These are phyloP conservation scores for Hippophae tibetana DNA, from an alignment of 306 rosid species.

Conservation along the genomic window DNA sequence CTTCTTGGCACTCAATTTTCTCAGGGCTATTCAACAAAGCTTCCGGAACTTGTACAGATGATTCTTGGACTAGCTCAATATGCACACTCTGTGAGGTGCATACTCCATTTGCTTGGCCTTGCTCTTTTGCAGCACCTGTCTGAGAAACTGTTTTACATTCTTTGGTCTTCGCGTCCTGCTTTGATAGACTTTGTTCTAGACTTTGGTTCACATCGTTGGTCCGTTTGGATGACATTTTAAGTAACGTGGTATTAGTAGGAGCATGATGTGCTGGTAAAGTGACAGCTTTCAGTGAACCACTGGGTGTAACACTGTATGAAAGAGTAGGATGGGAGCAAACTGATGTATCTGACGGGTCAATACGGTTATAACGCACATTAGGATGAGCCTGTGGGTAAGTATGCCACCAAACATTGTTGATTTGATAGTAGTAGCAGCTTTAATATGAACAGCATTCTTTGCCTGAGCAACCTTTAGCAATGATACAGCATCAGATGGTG, in stretches of 20 bases:
- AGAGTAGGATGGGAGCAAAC: constrained; percentile 14
- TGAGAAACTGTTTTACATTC: constrained; percentile 3
- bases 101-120: constrained; percentile 15
- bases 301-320: constrained; percentile 9
- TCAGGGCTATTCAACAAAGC: constrained; percentile 12
- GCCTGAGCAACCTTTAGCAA: constrained; percentile 44
- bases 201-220: constrained; percentile 20
- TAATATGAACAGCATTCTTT: constrained; percentile 29
- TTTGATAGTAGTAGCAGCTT: constrained; percentile 29
- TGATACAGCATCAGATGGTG: constrained; percentile 43
- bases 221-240: constrained; percentile 21
- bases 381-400: constrained; percentile 28
- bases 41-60: constrained; percentile 11
- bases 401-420: constrained; percentile 20
- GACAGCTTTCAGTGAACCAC: constrained; percentile 18
- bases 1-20: constrained; percentile 10
- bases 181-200: constrained; percentile 17
- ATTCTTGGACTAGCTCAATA: constrained; percentile 12
- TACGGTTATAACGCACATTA: constrained; percentile 19
- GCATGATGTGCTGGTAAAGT: constrained; percentile 16
- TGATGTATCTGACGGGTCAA: constrained; percentile 14
- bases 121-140: neutral
- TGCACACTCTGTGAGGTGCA: constrained; percentile 1
- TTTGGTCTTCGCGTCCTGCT: constrained; percentile 29
- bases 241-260: constrained; percentile 12